Conservation (phyloP, 257 asterid genomes). For the Ilex aquifolium region DNA sequence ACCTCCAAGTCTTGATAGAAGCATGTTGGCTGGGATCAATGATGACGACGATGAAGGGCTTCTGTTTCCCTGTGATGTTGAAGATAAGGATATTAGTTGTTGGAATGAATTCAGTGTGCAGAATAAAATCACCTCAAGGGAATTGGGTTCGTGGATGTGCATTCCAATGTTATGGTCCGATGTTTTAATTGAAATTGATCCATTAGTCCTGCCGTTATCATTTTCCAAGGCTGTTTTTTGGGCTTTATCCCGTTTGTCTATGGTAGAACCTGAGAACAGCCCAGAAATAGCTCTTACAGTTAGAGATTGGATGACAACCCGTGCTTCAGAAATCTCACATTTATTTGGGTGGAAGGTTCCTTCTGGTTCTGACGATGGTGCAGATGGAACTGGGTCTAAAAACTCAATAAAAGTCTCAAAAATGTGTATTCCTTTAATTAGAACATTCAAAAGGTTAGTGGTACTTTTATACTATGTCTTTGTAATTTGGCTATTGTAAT, state of each 20-base stretch:
- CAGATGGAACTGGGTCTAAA: constrained; percentile 61
- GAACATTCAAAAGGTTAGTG: constrained; percentile 81
- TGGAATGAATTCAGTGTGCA: constrained; percentile 76
- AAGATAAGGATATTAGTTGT: constrained; percentile 58
- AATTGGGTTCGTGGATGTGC: constrained; percentile 86
- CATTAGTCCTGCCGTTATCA: constrained; percentile 61
- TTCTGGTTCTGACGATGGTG: constrained; percentile 90
- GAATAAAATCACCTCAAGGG: constrained; percentile 54
- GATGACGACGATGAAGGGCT: constrained; percentile 56
- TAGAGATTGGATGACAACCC: constrained; percentile 56
- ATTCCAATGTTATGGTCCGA: constrained; percentile 96
- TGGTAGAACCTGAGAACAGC: constrained; percentile 57
- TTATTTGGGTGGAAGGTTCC: constrained; percentile 89
- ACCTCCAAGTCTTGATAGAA: constrained; percentile 45
- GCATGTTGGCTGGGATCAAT: constrained; percentile 23
- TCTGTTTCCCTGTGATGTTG: constrained; percentile 32
- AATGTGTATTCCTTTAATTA: constrained; percentile 69
- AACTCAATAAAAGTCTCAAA: constrained; percentile 73
- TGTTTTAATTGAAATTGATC: constrained; percentile 82
- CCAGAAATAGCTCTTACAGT: constrained; percentile 45
- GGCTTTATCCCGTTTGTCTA: constrained; percentile 79
- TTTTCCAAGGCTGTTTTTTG: constrained; percentile 87
- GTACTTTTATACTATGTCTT: not conserved
- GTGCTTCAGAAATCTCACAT: constrained; percentile 69
- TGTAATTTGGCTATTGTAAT: not conserved